phyloP scores from a whole-genome alignment of 441 rosid genomes.

The Syzygium malaccense region DNA sequence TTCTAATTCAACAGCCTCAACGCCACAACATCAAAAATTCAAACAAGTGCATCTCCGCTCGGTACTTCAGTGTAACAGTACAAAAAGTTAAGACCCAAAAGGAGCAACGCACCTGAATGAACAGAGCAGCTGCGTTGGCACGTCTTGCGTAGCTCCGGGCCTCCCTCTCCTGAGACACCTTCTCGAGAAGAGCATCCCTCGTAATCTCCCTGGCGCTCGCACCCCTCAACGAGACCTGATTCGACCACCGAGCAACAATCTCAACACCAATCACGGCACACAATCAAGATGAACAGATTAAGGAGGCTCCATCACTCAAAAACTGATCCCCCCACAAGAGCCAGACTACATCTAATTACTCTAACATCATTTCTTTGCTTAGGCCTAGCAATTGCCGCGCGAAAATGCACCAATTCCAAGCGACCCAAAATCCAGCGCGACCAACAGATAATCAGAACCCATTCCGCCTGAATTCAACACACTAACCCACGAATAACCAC shows the following conservation, averaged over 20 bases:
- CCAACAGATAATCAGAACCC: background rate
- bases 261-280: background rate
- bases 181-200: slow-evolving; percentile 85
- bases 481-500: background rate
- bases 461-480: background rate
- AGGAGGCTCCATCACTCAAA: background rate
- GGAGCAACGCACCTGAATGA: slow-evolving; percentile 33
- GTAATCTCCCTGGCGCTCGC: slow-evolving; percentile 90
- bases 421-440: background rate
- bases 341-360: background rate
- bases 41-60: background rate
- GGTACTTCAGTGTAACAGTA: background rate
- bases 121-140: slow-evolving; percentile 57
- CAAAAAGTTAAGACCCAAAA: background rate
- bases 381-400: background rate
- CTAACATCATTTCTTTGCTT: background rate
- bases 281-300: background rate
- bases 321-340: background rate
- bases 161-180: slow-evolving; percentile 82
- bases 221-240: slow-evolving; percentile 90
- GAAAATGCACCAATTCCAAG: background rate
- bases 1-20: background rate
- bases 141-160: slow-evolving; percentile 67
- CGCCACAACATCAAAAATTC: background rate
- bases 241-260: background rate